phyloP scores from a whole-genome alignment of 2,329 filamentous ascomycete genomes.

The Clarireedia paspali region DNA sequence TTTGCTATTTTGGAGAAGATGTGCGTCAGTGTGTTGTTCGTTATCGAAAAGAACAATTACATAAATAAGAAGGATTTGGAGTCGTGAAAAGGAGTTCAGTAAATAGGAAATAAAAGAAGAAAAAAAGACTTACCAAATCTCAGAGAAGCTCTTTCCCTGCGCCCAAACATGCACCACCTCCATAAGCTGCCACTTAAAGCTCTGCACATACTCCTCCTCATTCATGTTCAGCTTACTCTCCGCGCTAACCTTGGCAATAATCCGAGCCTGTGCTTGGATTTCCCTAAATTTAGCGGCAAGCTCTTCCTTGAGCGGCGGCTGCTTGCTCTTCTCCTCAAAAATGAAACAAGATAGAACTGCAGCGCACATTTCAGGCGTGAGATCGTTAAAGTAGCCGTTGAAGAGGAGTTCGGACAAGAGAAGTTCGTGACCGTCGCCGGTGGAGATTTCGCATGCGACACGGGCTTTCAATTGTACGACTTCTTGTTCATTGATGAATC shows the following conservation, averaged over 20 bases:
- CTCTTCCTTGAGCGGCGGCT: slow-evolving; percentile 71
- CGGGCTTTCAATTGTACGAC: slow-evolving; percentile 96
- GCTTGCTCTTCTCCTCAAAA: slow-evolving; percentile 90
- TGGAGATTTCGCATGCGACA: slow-evolving; percentile 94
- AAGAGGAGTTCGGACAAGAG: slow-evolving; percentile 90
- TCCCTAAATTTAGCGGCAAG: slow-evolving; percentile 79
- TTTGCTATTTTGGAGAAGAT: slow-evolving; percentile 55
- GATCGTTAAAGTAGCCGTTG: slow-evolving; percentile 95
- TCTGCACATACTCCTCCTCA: slow-evolving; percentile 85
- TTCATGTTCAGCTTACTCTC: slow-evolving; percentile 93
- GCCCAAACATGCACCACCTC: slow-evolving; percentile 92
- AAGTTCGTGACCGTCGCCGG: slow-evolving; percentile 74
- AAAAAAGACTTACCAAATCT: slow-evolving; percentile 73
- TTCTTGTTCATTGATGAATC: slow-evolving; percentile 92
- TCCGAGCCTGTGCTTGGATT: slow-evolving; percentile 77
- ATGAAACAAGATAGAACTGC: slow-evolving; percentile 89
- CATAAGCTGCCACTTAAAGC: slow-evolving; percentile 93
- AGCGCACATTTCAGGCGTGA: slow-evolving; percentile 80
- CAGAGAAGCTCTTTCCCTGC: slow-evolving; percentile 78
- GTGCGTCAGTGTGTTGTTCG: neutral
- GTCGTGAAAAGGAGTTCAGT: neutral
- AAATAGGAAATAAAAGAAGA: neutral
- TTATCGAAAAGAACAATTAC: neutral
- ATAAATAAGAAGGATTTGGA: neutral
- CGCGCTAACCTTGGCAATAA: slow-evolving; percentile 86